phyloP scores from a whole-genome alignment of 495 filamentous ascomycete genomes.

The Astrothelium macrocarpum region DNA sequence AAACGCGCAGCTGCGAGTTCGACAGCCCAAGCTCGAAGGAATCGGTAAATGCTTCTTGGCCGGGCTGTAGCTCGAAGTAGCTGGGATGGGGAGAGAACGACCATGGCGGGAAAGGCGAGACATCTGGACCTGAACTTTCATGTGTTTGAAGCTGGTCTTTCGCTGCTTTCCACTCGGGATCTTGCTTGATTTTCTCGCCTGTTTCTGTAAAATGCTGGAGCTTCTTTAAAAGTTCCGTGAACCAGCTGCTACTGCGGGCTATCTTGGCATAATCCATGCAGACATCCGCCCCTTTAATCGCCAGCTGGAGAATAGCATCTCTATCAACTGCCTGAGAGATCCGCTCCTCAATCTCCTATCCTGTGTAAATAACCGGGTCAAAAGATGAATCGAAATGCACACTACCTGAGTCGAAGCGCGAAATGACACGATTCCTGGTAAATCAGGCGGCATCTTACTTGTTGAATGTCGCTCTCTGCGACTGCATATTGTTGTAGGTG shows the following conservation, averaged over 20 bases:
- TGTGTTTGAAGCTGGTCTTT: too few species aligned
- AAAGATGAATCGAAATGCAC: not conserved
- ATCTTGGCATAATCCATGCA: constrained; percentile 64
- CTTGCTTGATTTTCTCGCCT: constrained; percentile 63
- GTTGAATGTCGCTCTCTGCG: too few species aligned
- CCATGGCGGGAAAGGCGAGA: constrained; percentile 78
- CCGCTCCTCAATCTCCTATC: constrained; percentile 51
- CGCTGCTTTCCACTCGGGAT: constrained; percentile 9
- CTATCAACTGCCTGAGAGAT: constrained; percentile 47
- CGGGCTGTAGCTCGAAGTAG: constrained; percentile 42
- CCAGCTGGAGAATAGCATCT: constrained; percentile 59
- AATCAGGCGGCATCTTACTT: not conserved
- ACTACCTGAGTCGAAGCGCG: not conserved
- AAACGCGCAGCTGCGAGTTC: constrained; percentile 54
- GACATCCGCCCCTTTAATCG: constrained; percentile 63
- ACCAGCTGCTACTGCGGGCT: constrained; percentile 43
- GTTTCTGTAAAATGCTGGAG: constrained; percentile 54
- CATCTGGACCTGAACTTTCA: too few species aligned
- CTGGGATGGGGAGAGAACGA: constrained; percentile 42
- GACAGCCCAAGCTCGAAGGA: constrained; percentile 59
- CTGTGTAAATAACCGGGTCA: not conserved
- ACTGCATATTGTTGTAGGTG: too few species aligned
- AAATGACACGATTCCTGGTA: not conserved
- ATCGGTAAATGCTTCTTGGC: constrained; percentile 48
- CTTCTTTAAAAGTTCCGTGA: constrained; percentile 50